These are phyloP conservation scores for Candida succiphila DNA, from an alignment of 805 yeast species.

Conservation along the genomic window DNA sequence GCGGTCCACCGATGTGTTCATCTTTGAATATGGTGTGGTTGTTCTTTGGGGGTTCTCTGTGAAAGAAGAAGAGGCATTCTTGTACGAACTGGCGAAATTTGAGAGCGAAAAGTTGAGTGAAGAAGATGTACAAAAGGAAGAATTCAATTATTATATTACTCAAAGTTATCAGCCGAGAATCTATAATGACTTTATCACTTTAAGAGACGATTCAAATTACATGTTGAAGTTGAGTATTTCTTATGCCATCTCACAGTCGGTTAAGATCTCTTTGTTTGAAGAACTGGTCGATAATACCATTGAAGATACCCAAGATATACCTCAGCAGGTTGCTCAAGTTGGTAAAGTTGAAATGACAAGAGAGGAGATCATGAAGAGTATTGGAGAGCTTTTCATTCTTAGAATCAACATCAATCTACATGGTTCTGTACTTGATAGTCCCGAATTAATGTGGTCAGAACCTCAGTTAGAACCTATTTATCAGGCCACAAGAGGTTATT, in stretches of 20 bases:
- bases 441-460: slow-evolving; percentile 98
- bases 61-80: slow-evolving; percentile 72
- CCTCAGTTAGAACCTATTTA: slow-evolving; percentile 96
- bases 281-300: slow-evolving; percentile 95
- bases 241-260: slow-evolving; percentile 93
- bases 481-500: slow-evolving; percentile 91
- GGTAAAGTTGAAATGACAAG: slow-evolving; percentile 94
- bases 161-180: slow-evolving; percentile 91
- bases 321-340: slow-evolving; percentile 87
- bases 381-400: slow-evolving; percentile 89
- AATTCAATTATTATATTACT: slow-evolving; percentile 90
- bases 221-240: slow-evolving; percentile 90
- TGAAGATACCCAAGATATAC: slow-evolving; percentile 94
- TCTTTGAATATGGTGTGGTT: slow-evolving; percentile 95
- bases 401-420: slow-evolving; percentile 74
- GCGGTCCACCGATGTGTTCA: slow-evolving; percentile 65
- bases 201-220: slow-evolving; percentile 82
- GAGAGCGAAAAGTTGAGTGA: slow-evolving; percentile 85
- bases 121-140: slow-evolving; percentile 91
- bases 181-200: slow-evolving; percentile 89
- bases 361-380: slow-evolving; percentile 93
- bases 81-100: slow-evolving; percentile 79
- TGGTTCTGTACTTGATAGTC: slow-evolving; percentile 88
- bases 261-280: slow-evolving; percentile 89
- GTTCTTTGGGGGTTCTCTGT: slow-evolving; percentile 93